Percentiles rank a stretch among this genome's conserved stretches.
Evolutionary conservation across 2,329 filamentous ascomycete genomes (phyloP).

Genomic region (Fragosphaeria purpurea): DNA sequence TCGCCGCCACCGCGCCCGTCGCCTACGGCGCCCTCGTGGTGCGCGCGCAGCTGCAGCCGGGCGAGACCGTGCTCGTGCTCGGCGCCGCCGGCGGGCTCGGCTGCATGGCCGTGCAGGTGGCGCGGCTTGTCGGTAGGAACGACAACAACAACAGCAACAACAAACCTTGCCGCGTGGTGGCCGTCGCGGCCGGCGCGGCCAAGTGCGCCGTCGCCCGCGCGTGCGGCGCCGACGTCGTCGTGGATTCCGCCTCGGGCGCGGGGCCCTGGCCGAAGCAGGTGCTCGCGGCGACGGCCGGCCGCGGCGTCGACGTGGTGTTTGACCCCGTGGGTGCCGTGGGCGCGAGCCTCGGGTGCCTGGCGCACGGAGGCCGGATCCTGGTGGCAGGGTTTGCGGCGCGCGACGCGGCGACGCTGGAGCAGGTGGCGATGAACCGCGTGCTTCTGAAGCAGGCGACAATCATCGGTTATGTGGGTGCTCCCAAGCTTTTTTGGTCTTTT

Average conservation of each 20-base stretch:
- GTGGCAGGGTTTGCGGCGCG: slow-evolving; percentile 49
- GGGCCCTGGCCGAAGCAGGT: slow-evolving; percentile 41
- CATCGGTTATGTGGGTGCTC: slow-evolving; percentile 37
- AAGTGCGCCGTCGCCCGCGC: slow-evolving; percentile 32
- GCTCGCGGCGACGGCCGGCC: slow-evolving; percentile 29
- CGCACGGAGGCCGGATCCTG: slow-evolving; percentile 42
- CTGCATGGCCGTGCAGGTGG: slow-evolving; percentile 45
- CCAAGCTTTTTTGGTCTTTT: background rate
- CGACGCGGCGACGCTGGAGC: slow-evolving; percentile 10
- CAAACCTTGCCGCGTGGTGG: slow-evolving; percentile 36
- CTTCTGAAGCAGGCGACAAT: slow-evolving; percentile 42
- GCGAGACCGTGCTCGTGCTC: slow-evolving; percentile 43
- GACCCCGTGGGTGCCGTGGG: slow-evolving; percentile 49
- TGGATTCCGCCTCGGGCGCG: slow-evolving; percentile 26
- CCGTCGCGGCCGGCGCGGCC: slow-evolving; percentile 34
- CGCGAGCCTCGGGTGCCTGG: slow-evolving; percentile 42
- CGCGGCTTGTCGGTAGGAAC: slow-evolving; percentile 30
- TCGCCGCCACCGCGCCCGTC: slow-evolving; percentile 43
- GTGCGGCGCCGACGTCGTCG: slow-evolving; percentile 30
- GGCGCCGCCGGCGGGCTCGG: slow-evolving; percentile 46
- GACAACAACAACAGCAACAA: slow-evolving; percentile 28
- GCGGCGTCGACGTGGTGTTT: slow-evolving; percentile 47
- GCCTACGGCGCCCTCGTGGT: slow-evolving; percentile 39
- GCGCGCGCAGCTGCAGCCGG: slow-evolving; percentile 29
- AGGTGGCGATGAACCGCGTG: slow-evolving; percentile 43